Conservation (phyloP, 805 yeast species). For the Wickerhamomyces rabaulensis region DNA sequence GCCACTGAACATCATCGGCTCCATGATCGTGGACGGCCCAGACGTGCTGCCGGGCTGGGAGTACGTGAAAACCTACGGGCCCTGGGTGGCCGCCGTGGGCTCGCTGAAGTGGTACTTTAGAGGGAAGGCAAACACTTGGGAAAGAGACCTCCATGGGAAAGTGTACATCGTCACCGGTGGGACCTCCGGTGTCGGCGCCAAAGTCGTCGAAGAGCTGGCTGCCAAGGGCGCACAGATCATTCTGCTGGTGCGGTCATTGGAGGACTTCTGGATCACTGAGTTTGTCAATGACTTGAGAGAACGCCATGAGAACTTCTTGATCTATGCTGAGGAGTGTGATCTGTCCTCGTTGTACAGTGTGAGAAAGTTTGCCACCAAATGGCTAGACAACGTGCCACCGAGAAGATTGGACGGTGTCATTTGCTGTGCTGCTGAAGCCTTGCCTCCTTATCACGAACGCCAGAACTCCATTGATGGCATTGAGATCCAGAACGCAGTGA, state of each 20-base stretch:
- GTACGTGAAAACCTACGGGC: conserved; percentile 50
- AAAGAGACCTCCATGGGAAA: conserved; percentile 84
- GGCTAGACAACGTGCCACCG: conserved; percentile 90
- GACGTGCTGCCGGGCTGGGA: conserved; percentile 72
- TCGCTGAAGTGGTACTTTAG: conserved; percentile 67
- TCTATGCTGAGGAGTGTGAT: conserved; percentile 91
- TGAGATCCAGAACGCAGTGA: conserved; percentile 79
- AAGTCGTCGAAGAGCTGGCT: conserved; percentile 71
- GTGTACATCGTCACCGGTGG: conserved; percentile 89
- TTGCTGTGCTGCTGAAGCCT: conserved; percentile 79
- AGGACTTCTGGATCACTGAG: conserved; percentile 75
- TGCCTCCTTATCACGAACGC: conserved; percentile 67
- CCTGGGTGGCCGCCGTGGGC: conserved; percentile 41
- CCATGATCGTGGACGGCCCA: conserved; percentile 66
- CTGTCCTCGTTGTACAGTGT: conserved; percentile 66
- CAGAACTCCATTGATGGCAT: conserved; percentile 73
- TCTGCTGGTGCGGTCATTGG: conserved; percentile 55
- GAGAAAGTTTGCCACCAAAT: conserved; percentile 85
- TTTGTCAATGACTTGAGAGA: conserved; percentile 74
- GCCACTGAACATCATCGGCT: conserved; percentile 83
- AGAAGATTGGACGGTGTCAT: conserved; percentile 86
- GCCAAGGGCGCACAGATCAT: conserved; percentile 81
- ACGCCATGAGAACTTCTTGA: conserved; percentile 60
- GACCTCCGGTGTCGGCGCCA: conserved; percentile 85
- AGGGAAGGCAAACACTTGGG: conserved; percentile 87